These are phyloP conservation scores for Microthlaspi erraticum DNA, from an alignment of 345 rosid genomes.

Conservation along the genomic window DNA sequence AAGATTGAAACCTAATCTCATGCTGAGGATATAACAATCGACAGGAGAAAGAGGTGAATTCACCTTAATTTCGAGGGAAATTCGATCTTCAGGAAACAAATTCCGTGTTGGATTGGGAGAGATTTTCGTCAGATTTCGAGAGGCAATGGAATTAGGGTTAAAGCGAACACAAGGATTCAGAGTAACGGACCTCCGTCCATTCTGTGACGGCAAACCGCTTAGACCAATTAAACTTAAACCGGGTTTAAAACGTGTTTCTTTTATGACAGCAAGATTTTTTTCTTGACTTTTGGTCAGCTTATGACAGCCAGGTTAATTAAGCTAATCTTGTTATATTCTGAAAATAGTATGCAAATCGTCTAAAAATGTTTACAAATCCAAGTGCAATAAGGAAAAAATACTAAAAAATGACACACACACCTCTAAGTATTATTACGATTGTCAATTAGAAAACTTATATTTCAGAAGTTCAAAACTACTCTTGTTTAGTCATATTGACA, in stretches of 20 bases:
- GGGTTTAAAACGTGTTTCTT: not conserved
- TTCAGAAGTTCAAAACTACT: too few species aligned
- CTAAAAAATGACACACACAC: not conserved
- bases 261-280: not conserved
- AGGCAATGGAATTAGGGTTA: slow-evolving; percentile 34
- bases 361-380: not conserved
- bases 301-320: not conserved
- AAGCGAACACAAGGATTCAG: slow-evolving; percentile 1
- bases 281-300: not conserved
- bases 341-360: not conserved
- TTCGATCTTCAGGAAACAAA: slow-evolving; percentile 10
- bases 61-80: slow-evolving; percentile 1
- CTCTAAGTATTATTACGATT: not conserved
- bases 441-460: not conserved
- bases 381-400: not conserved
- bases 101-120: not conserved
- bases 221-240: slow-evolving; percentile 14
- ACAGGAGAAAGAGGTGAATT: slow-evolving; percentile 17
- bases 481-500: not conserved
- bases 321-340: not conserved
- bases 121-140: slow-evolving; percentile 13
- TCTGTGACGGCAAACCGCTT: slow-evolving; percentile 18
- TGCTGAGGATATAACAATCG: slow-evolving; percentile 15
- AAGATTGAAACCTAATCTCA: slow-evolving; percentile 10
- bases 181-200: slow-evolving; percentile 39